A percentile compares a stretch with the other conserved stretches of the same genome.
These are phyloP conservation scores for Scolecobasidium constrictum DNA, from an alignment of 2,329 filamentous ascomycete species.

Conservation along the genomic window DNA sequence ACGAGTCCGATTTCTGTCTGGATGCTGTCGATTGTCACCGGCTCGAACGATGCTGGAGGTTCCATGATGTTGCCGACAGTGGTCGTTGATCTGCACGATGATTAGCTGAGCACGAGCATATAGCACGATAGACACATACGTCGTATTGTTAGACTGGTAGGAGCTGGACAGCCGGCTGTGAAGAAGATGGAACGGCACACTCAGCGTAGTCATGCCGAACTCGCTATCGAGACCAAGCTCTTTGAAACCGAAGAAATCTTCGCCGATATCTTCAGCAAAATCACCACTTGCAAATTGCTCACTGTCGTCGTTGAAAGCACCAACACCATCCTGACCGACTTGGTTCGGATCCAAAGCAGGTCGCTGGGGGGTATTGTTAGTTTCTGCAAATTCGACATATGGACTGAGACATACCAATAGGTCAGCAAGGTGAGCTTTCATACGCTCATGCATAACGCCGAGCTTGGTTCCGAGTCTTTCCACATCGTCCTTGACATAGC, in stretches of 20 bases:
- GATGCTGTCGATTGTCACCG: conserved; percentile 70
- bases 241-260: conserved; percentile 98
- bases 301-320: conserved; percentile 89
- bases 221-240: conserved; percentile 87
- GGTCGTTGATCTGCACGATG: conserved; percentile 40
- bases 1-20: conserved; percentile 75
- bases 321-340: conserved; percentile 70
- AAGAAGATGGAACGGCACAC: conserved; percentile 85
- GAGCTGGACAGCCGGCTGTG: conserved; percentile 82
- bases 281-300: conserved; percentile 95
- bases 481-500: conserved; percentile 87
- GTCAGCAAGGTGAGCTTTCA: conserved; percentile 89
- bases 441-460: conserved; percentile 77
- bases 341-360: conserved; percentile 65
- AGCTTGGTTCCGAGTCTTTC: conserved; percentile 75
- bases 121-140: conserved; percentile 36
- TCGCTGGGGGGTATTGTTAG: conserved; percentile 36
- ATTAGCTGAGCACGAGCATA: too few species aligned
- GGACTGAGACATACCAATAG: conserved; percentile 44
- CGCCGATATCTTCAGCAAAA: conserved; percentile 93
- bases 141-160: conserved; percentile 65
- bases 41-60: conserved; percentile 57
- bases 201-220: conserved; percentile 76
- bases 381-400: conserved; percentile 14
- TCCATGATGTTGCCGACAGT: conserved; percentile 53